phyloP scores from a whole-genome alignment of 768 basidiomycete species.

The Pleurotus eryngii region DNA sequence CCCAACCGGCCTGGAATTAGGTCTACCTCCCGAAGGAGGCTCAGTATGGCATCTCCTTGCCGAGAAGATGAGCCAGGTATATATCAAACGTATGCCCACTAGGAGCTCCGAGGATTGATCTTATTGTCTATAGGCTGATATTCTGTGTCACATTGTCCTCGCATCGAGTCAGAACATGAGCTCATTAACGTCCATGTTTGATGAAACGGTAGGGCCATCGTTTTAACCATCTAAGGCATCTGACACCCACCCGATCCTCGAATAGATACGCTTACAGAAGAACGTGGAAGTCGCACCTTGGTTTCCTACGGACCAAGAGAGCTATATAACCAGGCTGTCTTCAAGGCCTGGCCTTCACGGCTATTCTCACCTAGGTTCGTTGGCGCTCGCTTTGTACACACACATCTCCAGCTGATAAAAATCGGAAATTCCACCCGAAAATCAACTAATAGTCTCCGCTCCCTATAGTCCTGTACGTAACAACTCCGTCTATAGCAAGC shows the following conservation, averaged over 20 bases:
- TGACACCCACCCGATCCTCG: slow-evolving; percentile 7
- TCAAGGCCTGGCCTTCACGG: slow-evolving; percentile 24
- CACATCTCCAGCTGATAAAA: slow-evolving; percentile 5
- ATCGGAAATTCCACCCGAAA: slow-evolving; percentile 1
- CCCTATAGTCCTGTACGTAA: slow-evolving; percentile 31
- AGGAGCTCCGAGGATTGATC: not conserved
- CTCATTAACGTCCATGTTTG: slow-evolving; percentile 43
- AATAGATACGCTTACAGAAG: slow-evolving; percentile 37
- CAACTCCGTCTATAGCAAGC: not conserved
- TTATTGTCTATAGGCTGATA: slow-evolving; percentile 37
- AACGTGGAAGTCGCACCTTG: slow-evolving; percentile 37
- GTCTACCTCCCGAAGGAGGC: slow-evolving; percentile 25
- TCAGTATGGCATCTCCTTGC: slow-evolving; percentile 40
- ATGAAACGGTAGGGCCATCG: slow-evolving; percentile 36
- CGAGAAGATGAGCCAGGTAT: slow-evolving; percentile 43
- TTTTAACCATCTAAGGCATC: not conserved
- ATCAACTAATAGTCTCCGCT: slow-evolving; percentile 7
- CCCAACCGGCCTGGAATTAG: slow-evolving; percentile 17
- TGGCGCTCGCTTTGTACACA: slow-evolving; percentile 5
- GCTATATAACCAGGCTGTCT: slow-evolving; percentile 41
- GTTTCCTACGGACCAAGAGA: slow-evolving; percentile 35
- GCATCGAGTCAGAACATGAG: slow-evolving; percentile 43
- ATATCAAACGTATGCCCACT: slow-evolving; percentile 8
- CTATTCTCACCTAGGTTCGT: slow-evolving; percentile 25
- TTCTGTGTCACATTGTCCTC: slow-evolving; percentile 58